Base-by-base conservation (phyloP, 139 green algal species). In the Microglena sp. region DNA sequence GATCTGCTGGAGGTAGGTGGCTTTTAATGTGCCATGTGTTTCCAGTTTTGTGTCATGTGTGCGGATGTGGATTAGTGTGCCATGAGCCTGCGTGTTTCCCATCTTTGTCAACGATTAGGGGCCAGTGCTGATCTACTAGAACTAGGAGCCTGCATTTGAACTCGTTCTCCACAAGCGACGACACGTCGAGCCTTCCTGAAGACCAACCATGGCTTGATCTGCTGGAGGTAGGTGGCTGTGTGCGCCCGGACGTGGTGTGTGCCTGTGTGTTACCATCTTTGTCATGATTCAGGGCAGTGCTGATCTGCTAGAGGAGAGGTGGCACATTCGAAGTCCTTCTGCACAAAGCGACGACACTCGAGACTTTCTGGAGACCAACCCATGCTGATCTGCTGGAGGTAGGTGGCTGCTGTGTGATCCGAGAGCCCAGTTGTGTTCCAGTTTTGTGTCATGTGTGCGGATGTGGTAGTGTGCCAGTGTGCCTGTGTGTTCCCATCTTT, bases 131-230 rank as follows among this genome's bases (percentile, higher is more conserved):
- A n/a, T n/a, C n/a, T n/a, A n/a, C n/a, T n/a, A n/a, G n/a, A n/a
- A n/a, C n/a, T n/a, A n/a, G n/a, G n/a, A n/a, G n/a, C n/a, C n/a
- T n/a, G n/a, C n/a, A n/a, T n/a, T n/a, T n/a, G n/a, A 95, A 96
- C 84, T 78, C 45, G 40, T 96, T 95, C 78, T 77, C 34, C 71
- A 96, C 90, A 33, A 80, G 55, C n/a, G 78, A 67, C 1, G 90
- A 96, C 82, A 96, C 87, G n/a, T n/a, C n/a, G n/a, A n/a, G n/a
- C n/a, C n/a, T n/a, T 93, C 11, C 81, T 96, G 26, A 96, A 33
- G 29, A 68, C 76, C 29, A 45, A 54, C 4, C 85, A 94, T 61
- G 45, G n/a, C n/a, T 70, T 24, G 89, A 95, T 64, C 80, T 94
- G 55, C 72, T 93, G 4, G 55, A 65, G 5, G 85, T n/a, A n/a